Evolutionary conservation across 805 yeast genomes (phyloP), one percentile per base, ranked within the genome.

Genomic region (Candida takata): DNA sequence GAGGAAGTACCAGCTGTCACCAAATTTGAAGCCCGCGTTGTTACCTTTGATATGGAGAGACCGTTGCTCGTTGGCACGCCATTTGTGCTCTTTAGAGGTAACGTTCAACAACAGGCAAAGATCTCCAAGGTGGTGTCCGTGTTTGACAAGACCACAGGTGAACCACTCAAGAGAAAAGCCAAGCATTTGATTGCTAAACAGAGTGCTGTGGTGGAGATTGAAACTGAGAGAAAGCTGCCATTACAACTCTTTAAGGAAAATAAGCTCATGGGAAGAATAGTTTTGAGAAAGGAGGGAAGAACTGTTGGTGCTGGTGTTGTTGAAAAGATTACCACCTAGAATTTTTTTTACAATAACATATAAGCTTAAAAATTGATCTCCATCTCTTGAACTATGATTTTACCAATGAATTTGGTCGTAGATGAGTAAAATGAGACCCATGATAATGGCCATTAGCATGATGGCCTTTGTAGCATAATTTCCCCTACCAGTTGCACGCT

Each of bases 281-380:
- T 88, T 61, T 94, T 88, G 75, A 88, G 97, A 83, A 96, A 88
- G 72, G 88, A 88, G 95, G 86, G 97, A 74, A 94, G 84, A 71
- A 88, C 97, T 54, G 95, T 90, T 60, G 97, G 96, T 65, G 97
- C 90, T 67, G 97, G 97, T 84, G 95, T 88, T 65, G 84, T 90
- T 84, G 90, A 90, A 81, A 38, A 34, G 19, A 32, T 42, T 11
- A 20, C 8, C 23, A 24, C n/a, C 14, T 24, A 24, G 5, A n/a
- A n/a, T n/a, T n/a, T 9, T 24, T 24, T 24, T 9, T 9, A n/a
- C n/a, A n/a, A n/a, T n/a, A n/a, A n/a, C n/a, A n/a, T n/a, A n/a
- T n/a, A n/a, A n/a, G n/a, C 11, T 27, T 27, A 27, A 27, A 27
- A 13, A 12, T 27, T 27, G n/a, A n/a, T n/a, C n/a, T n/a, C n/a